Conservation (phyloP, 2,329 filamentous ascomycete species). For the Fusarium torulosum region DNA sequence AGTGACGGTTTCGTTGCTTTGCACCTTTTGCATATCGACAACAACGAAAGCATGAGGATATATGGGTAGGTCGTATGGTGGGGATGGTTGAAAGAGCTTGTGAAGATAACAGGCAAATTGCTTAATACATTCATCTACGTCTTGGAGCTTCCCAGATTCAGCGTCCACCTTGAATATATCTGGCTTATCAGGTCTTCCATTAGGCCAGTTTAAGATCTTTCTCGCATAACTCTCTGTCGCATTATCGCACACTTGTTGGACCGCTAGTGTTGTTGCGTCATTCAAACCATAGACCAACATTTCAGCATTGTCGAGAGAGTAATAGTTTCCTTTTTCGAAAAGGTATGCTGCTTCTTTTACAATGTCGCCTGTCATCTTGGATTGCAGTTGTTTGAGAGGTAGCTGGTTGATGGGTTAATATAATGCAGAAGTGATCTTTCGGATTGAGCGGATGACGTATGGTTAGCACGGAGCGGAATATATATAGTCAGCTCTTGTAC, state of each 20-base stretch:
- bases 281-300: neutral
- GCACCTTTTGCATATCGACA: neutral
- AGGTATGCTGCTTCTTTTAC: accelerated
- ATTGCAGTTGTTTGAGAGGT: neutral
- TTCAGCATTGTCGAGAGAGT: neutral
- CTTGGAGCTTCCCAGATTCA: accelerated
- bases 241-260: neutral
- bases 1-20: accelerated
- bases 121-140: accelerated
- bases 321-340: neutral
- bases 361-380: neutral
- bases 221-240: neutral
- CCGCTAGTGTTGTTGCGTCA: accelerated
- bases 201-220: neutral
- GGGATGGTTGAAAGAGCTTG: neutral
- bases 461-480: too few species aligned
- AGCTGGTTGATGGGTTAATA: neutral
- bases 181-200: accelerated
- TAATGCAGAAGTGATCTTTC: neutral
- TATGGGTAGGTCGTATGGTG: neutral
- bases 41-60: neutral
- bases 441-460: too few species aligned
- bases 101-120: neutral
- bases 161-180: neutral
- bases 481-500: too few species aligned